Conservation (phyloP, 805 yeast genomes). For the Nakazawaea siamensis region DNA sequence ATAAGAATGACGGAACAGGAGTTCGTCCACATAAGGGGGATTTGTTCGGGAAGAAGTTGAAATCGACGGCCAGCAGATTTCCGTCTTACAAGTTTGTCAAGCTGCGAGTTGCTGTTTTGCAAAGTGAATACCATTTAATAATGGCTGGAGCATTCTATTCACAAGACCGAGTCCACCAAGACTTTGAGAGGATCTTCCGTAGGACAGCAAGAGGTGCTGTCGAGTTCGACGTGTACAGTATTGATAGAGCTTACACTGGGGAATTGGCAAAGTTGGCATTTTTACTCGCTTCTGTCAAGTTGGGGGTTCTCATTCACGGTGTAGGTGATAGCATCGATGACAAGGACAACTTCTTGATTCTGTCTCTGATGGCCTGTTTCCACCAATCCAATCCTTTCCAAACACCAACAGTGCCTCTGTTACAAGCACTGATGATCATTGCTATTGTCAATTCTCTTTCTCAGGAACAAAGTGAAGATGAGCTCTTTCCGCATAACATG, state of each 20-base stretch:
- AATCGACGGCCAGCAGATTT: not conserved
- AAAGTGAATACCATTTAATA: not conserved
- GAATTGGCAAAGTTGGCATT: constrained; percentile 6
- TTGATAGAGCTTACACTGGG: not conserved
- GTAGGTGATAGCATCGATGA: constrained; percentile 3
- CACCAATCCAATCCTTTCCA: constrained; percentile 2
- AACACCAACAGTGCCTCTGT: not conserved
- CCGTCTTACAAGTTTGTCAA: constrained; percentile 7
- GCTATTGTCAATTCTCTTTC: constrained; percentile 1
- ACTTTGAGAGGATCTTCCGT: constrained; percentile 8
- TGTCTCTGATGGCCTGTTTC: constrained; percentile 1
- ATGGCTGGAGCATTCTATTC: constrained; percentile 4
- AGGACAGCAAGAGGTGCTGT: constrained; percentile 8
- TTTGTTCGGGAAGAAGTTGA: constrained; percentile 4
- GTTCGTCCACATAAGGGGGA: constrained; percentile 5
- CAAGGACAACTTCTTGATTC: constrained; percentile 4
- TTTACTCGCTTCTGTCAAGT: constrained; percentile 5
- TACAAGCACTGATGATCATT: constrained; percentile 1
- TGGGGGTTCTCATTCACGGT: constrained; percentile 5
- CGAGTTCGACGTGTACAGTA: constrained; percentile 8
- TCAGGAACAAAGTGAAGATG: constrained; percentile 7
- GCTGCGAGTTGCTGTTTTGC: constrained; percentile 1
- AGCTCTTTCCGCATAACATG: constrained; percentile 1
- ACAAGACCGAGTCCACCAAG: not conserved
- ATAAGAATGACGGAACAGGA: constrained; percentile 1